These are phyloP conservation scores for Trichoderma harzianum DNA, from an alignment of 2,329 filamentous ascomycete species.

Conservation along the genomic window DNA sequence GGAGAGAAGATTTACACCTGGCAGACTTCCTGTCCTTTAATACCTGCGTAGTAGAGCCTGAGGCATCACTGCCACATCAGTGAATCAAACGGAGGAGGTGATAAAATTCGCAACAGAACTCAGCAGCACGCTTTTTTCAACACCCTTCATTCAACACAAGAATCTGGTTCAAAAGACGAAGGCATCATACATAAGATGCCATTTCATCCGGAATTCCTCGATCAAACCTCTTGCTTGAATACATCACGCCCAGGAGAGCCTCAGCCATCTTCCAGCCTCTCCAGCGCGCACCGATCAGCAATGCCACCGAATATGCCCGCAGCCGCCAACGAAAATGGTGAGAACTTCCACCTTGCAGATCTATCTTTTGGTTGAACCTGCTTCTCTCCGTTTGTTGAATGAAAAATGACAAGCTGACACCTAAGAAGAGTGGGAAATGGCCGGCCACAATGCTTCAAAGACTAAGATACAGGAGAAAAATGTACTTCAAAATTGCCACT, in stretches of 20 bases:
- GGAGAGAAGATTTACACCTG: too few relatives aligned
- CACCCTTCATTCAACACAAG: too few relatives aligned
- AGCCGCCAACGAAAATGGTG: not conserved
- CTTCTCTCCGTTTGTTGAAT: not conserved
- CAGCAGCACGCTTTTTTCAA: not conserved
- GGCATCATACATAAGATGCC: not conserved
- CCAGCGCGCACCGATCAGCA: not conserved
- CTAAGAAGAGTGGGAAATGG: not conserved
- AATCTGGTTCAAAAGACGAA: not conserved
- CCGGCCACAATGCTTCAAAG: not conserved
- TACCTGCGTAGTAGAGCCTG: not conserved
- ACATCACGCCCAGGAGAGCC: not conserved
- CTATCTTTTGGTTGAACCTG: not conserved
- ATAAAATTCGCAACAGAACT: not conserved
- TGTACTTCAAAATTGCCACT: fast-evolving
- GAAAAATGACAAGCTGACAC: not conserved
- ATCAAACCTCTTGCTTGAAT: not conserved
- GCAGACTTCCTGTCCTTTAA: too few relatives aligned
- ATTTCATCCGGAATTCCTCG: fast-evolving
- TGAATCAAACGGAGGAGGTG: not conserved
- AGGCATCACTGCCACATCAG: not conserved
- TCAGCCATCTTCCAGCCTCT: not conserved
- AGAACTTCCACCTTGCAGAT: not conserved
- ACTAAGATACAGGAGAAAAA: not conserved
- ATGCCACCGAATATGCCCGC: not conserved